Evolutionary conservation across 1,284 basidiomycete species (phyloP).

Genomic region (Cutaneotrichosporon curvatum): DNA sequence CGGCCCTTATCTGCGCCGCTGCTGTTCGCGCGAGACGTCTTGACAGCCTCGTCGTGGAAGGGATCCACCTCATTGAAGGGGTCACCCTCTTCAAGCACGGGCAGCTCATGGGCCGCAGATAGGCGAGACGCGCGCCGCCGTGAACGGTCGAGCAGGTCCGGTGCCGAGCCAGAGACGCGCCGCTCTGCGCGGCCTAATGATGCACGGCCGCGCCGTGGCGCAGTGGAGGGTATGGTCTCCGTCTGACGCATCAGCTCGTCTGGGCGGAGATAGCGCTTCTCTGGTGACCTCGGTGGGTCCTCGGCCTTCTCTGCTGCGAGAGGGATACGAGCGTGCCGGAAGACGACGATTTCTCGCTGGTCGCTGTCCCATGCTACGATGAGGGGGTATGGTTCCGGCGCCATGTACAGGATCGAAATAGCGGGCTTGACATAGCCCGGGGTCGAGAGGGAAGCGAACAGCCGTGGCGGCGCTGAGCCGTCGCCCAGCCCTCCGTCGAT

Average conservation of each 20-base stretch:
- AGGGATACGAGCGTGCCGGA: slow-evolving; percentile 18
- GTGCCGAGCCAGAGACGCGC: slow-evolving; percentile 3
- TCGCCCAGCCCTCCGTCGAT: slow-evolving; percentile 12
- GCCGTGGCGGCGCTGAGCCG: background rate
- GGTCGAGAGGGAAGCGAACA: background rate
- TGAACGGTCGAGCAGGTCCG: slow-evolving; percentile 31
- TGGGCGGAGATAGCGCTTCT: slow-evolving; percentile 18
- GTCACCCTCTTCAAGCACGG: too few relatives aligned
- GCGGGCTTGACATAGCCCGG: background rate
- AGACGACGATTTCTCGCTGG: slow-evolving; percentile 32
- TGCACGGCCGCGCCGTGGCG: background rate
- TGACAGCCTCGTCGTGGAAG: background rate
- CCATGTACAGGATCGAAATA: slow-evolving; percentile 20
- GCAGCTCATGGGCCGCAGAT: slow-evolving; percentile 15
- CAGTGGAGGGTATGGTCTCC: background rate
- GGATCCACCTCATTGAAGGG: too few relatives aligned
- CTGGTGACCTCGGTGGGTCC: slow-evolving; percentile 5
- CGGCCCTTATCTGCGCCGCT: background rate
- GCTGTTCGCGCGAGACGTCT: background rate
- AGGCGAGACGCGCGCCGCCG: slow-evolving; percentile 27
- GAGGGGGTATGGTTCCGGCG: slow-evolving; percentile 28
- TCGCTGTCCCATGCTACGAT: slow-evolving; percentile 27
- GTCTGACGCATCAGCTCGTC: slow-evolving; percentile 25
- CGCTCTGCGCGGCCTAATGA: slow-evolving; percentile 2
- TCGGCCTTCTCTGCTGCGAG: slow-evolving; percentile 6